These are phyloP conservation scores for Lentinus brumalis DNA, from an alignment of 768 basidiomycete genomes.

Conservation along the genomic window DNA sequence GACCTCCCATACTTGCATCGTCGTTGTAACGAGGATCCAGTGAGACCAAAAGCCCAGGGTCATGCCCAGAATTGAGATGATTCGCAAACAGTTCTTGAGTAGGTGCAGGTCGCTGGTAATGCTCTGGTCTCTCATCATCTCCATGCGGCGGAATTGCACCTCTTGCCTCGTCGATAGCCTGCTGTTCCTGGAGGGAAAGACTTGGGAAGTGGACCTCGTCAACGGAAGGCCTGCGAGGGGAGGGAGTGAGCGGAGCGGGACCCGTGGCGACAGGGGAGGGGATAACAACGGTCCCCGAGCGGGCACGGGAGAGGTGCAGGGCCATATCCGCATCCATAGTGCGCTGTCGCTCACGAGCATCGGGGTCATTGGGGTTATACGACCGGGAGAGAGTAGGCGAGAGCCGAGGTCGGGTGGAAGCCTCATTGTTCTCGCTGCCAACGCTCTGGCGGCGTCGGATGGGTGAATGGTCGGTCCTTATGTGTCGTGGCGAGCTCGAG, in stretches of 20 bases:
- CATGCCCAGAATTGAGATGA: constrained; percentile 42
- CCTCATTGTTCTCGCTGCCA: constrained; percentile 34
- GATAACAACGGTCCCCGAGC: constrained; percentile 56
- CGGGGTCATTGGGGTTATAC: constrained; percentile 69
- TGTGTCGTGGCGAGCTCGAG: constrained; percentile 28
- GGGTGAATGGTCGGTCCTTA: constrained; percentile 29
- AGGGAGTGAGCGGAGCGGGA: constrained; percentile 37
- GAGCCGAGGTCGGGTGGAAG: constrained; percentile 45
- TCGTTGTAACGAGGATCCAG: constrained; percentile 22
- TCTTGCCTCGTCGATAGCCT: constrained; percentile 43
- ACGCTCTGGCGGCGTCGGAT: constrained; percentile 26
- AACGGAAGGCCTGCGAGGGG: constrained; percentile 29
- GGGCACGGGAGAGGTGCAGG: constrained; percentile 72
- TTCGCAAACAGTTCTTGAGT: constrained; percentile 38
- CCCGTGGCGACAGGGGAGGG: constrained; percentile 31
- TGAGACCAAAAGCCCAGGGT: constrained; percentile 49
- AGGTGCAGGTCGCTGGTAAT: constrained; percentile 34
- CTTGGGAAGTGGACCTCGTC: constrained; percentile 39
- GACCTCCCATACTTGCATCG: constrained; percentile 42
- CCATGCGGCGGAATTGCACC: constrained; percentile 32
- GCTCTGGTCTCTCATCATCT: constrained; percentile 13
- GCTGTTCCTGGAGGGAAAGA: constrained; percentile 53
- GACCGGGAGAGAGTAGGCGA: constrained; percentile 67
- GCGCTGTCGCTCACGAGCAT: constrained; percentile 82
- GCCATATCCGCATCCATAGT: constrained; percentile 96